Evolutionary conservation across 768 basidiomycete species (phyloP), one percentile per base, ranked within the genome.

Genomic region (Kwoniella sp.): DNA sequence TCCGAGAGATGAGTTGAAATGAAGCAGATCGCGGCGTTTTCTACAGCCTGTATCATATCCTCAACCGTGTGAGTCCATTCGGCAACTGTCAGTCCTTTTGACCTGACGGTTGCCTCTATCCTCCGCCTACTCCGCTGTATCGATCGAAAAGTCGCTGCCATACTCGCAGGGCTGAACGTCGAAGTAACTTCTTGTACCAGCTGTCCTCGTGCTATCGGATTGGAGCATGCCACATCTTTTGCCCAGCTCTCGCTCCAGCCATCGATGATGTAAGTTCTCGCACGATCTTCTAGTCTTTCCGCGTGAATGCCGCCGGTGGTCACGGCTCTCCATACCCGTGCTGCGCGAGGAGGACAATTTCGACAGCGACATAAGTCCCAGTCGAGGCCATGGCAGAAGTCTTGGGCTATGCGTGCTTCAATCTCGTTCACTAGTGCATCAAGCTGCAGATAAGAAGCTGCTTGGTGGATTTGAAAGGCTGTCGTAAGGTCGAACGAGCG

Each of bases 401-500:
- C 92, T 68, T 89, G 85, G 21, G 88, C 86, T 72, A 97, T 86
- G 63, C 90, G 86, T 0, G 89, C 88, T 70, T 91, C 90, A 47
- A 90, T 84, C 74, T 98, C 95, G 61, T 85, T 83, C 64, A 87
- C 85, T 3, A 99, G 86, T 0, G 87, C 82, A 17, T 87, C 78
- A 44, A 98, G 83, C 30, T 84, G 83, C 47, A 98, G 88, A 79
- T 93, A 97, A 10, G 84, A 82, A 0, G 94, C 87, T 0, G 91
- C 87, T 40, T 88, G 87, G 78, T 92, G 86, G 72, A 98, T 91
- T 65, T 90, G 86, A 77, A 98, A 92, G 0, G 90, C 90, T 17
- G 93, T 97, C 48, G 88, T 85, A 69, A 98, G 87, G 81, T 98
- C 95, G 80, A 92, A 96, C 0, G 90, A 88, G 15, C 95, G 84